Conservation (phyloP, 2,329 filamentous ascomycete genomes). For the Grosmannia clavigera region DNA sequence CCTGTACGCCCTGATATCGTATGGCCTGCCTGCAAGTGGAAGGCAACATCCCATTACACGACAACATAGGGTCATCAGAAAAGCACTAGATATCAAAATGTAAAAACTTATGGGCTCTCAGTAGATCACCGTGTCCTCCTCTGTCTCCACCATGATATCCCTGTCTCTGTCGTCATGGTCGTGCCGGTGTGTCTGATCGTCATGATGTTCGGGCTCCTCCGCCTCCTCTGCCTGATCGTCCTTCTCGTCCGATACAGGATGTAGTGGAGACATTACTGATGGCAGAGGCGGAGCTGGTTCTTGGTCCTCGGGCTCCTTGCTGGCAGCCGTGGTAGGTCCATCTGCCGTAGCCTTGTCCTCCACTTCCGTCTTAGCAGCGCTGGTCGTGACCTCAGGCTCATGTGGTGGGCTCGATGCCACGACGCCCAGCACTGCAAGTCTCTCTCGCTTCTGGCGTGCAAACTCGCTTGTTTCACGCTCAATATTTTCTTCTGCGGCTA, state of each 20-base stretch:
- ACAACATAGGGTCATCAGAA: neutral
- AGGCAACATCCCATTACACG: neutral
- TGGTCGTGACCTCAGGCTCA: neutral
- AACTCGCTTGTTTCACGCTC: slow-evolving; percentile 54
- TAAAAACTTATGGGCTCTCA: slow-evolving; percentile 27
- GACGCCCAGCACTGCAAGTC: slow-evolving; percentile 24
- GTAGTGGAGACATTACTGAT: neutral
- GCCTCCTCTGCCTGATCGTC: neutral
- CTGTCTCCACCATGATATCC: slow-evolving; percentile 70
- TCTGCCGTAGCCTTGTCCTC: neutral
- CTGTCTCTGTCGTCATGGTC: slow-evolving; percentile 59
- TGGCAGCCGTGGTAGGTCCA: neutral
- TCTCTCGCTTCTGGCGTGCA: slow-evolving; percentile 32
- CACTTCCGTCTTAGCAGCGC: neutral
- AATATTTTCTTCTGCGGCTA: slow-evolving; percentile 50
- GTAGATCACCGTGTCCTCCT: slow-evolving; percentile 88
- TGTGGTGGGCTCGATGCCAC: neutral
- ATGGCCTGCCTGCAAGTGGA: neutral
- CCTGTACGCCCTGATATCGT: neutral
- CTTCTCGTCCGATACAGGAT: neutral
- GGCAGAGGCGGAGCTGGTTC: slow-evolving; percentile 18
- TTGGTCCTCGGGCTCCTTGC: neutral
- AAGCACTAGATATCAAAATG: neutral
- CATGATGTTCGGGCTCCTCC: slow-evolving; percentile 18
- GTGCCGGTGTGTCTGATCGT: slow-evolving; percentile 9